Conservation (phyloP, 192 early-diverging fungal genomes). For the Backusella morwellensis region DNA sequence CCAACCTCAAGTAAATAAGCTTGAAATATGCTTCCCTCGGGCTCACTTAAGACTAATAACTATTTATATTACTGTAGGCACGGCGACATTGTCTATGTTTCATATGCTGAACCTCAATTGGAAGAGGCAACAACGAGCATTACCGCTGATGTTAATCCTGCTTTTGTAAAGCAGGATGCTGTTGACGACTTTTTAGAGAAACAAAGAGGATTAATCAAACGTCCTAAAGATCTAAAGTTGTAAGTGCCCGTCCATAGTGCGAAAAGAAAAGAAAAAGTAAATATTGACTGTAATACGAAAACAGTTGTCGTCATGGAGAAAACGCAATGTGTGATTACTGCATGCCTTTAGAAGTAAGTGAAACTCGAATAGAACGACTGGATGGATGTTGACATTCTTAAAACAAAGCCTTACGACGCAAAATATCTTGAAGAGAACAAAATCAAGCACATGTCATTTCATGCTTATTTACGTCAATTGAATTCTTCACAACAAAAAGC, state of each 20-base stretch:
- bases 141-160: conserved; percentile 10
- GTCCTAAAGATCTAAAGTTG: conserved; percentile 77
- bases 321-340: conserved; percentile 95
- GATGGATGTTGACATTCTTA: background rate
- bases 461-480: conserved; percentile 81
- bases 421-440: conserved; percentile 85
- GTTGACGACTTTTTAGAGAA: conserved; percentile 84
- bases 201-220: conserved; percentile 78
- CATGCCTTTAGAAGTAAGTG: conserved; percentile 73
- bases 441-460: conserved; percentile 98
- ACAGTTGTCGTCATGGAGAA: conserved; percentile 74
- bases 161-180: conserved; percentile 57
- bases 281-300: background rate
- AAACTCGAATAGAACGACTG: background rate
- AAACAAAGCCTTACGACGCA: conserved; percentile 71
- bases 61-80: conserved; percentile 35
- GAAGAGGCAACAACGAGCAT: background rate
- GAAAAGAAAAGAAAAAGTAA: background rate
- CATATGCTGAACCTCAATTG: conserved; percentile 32
- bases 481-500: conserved; percentile 67
- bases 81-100: conserved; percentile 52
- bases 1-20: conserved; percentile 9
- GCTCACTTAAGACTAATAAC: background rate
- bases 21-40: background rate
- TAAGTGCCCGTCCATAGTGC: conserved; percentile 37